Base-by-base conservation (phyloP, 2,329 filamentous ascomycete genomes). In the Didymella exigua region DNA sequence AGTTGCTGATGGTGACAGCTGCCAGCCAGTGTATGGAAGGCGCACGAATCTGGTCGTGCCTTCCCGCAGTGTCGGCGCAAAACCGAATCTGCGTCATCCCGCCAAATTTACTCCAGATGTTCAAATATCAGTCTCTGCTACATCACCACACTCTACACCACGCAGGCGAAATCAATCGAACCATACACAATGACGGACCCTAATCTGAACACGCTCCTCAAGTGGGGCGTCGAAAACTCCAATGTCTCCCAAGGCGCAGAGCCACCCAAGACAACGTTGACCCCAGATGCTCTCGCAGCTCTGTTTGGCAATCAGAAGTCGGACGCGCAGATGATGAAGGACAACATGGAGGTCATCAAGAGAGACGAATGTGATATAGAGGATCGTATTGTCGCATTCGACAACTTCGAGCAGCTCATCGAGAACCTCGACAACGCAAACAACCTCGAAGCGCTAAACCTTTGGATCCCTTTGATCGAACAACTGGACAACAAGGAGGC, bases 251-350 rank as follows among this genome's bases (percentile, higher is more conserved):
- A 49, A 4, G 45, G 45, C 30, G 54, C 54, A 37, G 65, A 60
- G 68, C 63, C 63, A 68, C 63, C 61, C 69, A 59, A 71, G 71
- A 58, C 74, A 40, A 75, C 76, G 19, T 81, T 95, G 61, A 87
- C 87, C 68, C 82, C 89, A 14, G 86, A 91, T 53, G 82, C 88
- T 54, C 82, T 97, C 56, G 84, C 85, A 37, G 82, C 89, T 13
- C 82, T 97, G 50, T 83, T 96, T 70, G 92, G 89, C 0, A 58
- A 56, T 30, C 44, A 46, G 37, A 67, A 58, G 36, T 91, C 89
- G 2, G 93, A 99, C 60, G 92, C 95, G 19, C 91, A 98, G 58
- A 84, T 96, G 48, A 98, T 99, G 95, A 86, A 86, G 67, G 86
- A 89, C 47, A 83, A 89, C 60, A 96, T 99, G 86, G 82, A 83